Evolutionary conservation across 306 rosid genomes (phyloP).

Genomic region (Benincasa hispida): DNA sequence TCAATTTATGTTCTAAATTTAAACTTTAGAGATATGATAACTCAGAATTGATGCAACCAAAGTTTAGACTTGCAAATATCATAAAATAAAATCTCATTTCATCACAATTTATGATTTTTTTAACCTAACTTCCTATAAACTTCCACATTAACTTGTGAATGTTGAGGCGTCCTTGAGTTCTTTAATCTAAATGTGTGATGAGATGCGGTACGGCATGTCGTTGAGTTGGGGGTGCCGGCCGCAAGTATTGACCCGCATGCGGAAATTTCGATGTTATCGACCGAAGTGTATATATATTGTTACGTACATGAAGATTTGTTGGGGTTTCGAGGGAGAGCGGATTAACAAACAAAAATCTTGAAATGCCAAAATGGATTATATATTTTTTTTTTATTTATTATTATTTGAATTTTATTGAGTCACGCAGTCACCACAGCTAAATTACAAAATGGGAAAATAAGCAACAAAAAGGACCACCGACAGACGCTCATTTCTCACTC

Average conservation of each 20-base stretch:
- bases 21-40: no score
- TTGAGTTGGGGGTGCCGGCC: not conserved
- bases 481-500: constrained; percentile 64
- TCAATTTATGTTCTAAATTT: no score
- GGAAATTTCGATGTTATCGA: not conserved
- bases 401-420: not conserved
- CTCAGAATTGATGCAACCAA: no score
- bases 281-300: not conserved
- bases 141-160: no score
- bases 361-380: not conserved
- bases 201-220: not conserved
- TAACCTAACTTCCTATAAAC: no score
- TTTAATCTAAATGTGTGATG: not conserved
- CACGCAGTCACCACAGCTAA: constrained; percentile 1
- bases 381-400: not conserved
- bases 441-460: constrained; percentile 4
- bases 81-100: no score
- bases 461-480: constrained; percentile 21
- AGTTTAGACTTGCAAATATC: no score
- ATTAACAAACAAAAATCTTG: not conserved
- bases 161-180: no score
- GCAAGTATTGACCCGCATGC: not conserved
- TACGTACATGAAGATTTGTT: not conserved
- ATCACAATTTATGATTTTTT: no score
- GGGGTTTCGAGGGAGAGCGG: not conserved